A percentile compares a stretch with the other conserved stretches of the same genome.
Evolutionary conservation across 2,329 filamentous ascomycete genomes (phyloP).

Genomic region (Aspergillus aculeatinus): DNA sequence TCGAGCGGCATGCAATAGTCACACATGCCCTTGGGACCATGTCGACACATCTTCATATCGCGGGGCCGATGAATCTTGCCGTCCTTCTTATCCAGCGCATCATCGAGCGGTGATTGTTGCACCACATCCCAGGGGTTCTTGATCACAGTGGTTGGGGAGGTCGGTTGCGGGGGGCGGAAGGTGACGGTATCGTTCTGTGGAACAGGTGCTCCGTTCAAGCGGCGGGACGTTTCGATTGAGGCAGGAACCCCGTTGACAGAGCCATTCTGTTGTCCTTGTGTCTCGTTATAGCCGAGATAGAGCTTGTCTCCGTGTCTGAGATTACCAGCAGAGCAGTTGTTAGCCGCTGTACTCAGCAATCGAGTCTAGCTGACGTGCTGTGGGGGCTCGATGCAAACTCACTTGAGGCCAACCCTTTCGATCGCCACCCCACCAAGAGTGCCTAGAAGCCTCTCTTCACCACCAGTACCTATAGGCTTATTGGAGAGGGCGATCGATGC

Average conservation of each 20-base stretch:
- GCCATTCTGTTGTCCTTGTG: slow-evolving; percentile 52
- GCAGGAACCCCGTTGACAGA: slow-evolving; percentile 26
- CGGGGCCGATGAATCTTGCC: slow-evolving; percentile 79
- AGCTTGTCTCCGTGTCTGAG: slow-evolving; percentile 84
- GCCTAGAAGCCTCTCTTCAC: slow-evolving; percentile 55
- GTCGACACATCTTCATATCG: slow-evolving; percentile 86
- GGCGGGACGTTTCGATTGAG: slow-evolving; percentile 27
- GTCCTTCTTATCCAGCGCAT: slow-evolving; percentile 79
- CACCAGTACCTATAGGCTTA: slow-evolving; percentile 56
- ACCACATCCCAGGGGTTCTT: slow-evolving; percentile 94
- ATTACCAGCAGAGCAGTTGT: slow-evolving; percentile 15
- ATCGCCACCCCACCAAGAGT: slow-evolving; percentile 57
- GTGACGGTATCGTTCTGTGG: slow-evolving; percentile 58
- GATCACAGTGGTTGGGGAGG: slow-evolving; percentile 60
- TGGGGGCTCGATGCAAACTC: slow-evolving; percentile 20
- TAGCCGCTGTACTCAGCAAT: slow-evolving; percentile 12
- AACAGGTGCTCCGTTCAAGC: slow-evolving; percentile 39
- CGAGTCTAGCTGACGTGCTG: background rate
- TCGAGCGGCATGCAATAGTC: slow-evolving; percentile 98
- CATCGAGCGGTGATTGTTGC: slow-evolving; percentile 81
- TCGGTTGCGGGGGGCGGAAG: slow-evolving; percentile 59
- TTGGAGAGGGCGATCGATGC: slow-evolving; percentile 60
- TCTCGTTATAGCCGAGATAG: slow-evolving; percentile 76
- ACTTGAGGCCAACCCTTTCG: slow-evolving; percentile 58
- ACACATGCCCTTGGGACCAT: slow-evolving; percentile 97